phyloP scores from a whole-genome alignment of 106 monocot genomes.

The Vanilla planifolia region DNA sequence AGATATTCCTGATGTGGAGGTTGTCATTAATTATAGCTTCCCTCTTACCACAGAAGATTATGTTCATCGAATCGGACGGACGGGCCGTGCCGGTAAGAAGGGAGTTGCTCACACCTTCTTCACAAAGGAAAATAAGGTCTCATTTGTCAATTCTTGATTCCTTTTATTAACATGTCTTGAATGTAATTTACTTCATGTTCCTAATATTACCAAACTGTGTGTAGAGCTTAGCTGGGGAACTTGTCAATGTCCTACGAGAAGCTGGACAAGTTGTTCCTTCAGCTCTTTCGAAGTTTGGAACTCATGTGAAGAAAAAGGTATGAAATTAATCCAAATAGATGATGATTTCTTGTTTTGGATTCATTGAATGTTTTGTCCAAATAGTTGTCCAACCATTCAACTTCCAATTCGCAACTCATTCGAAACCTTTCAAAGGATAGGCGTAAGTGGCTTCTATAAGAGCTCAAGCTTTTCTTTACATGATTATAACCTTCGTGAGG shows the following conservation, averaged over 20 bases:
- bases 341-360: too few relatives aligned
- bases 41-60: conserved; percentile 97
- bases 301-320: conserved; percentile 99
- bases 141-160: background rate
- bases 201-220: background rate
- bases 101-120: conserved; percentile 98
- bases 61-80: conserved; percentile 93
- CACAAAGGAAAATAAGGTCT: conserved; percentile 83
- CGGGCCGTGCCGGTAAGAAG: conserved; percentile 96
- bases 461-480: too few relatives aligned
- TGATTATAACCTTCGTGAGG: too few relatives aligned
- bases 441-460: too few relatives aligned
- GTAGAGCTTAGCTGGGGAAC: conserved; percentile 89
- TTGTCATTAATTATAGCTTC: conserved; percentile 93
- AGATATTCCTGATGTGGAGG: conserved; percentile 98
- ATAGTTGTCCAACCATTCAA: too few relatives aligned
- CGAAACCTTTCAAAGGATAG: too few relatives aligned
- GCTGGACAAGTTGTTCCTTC: conserved; percentile 87
- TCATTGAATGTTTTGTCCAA: too few relatives aligned
- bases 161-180: background rate
- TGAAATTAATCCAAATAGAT: too few relatives aligned
- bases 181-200: background rate
- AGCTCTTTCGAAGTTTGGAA: conserved; percentile 79
- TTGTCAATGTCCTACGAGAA: conserved; percentile 90
- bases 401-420: too few relatives aligned